Conservation (phyloP, 805 yeast species). For the Wickerhamomyces rabaulensis region DNA sequence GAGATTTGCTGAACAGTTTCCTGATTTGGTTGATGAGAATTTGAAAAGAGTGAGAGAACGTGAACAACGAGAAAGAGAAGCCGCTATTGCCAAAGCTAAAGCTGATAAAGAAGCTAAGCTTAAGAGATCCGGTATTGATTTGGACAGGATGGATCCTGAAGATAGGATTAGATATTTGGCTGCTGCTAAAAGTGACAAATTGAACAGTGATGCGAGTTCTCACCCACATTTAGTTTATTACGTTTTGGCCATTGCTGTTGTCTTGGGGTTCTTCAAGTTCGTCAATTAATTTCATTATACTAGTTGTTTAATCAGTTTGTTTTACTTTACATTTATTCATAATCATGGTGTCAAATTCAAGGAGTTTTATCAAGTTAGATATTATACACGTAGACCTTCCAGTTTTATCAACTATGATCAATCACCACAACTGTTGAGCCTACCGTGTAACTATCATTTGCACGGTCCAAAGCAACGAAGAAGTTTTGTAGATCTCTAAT, state of each 20-base stretch:
- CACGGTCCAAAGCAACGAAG: not conserved
- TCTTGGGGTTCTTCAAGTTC: slow-evolving; percentile 19
- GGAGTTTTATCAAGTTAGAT: not conserved
- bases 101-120: slow-evolving; percentile 20
- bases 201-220: slow-evolving; percentile 1
- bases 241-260: slow-evolving; percentile 29
- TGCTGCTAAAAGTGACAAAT: slow-evolving; percentile 13
- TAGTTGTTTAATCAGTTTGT: not conserved
- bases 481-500: not conserved
- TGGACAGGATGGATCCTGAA: slow-evolving; percentile 41
- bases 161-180: slow-evolving; percentile 51
- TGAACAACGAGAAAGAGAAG: slow-evolving; percentile 10
- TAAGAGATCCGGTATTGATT: slow-evolving; percentile 34
- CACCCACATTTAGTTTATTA: slow-evolving; percentile 22
- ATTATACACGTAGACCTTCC: no score
- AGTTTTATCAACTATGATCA: not conserved
- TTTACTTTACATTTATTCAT: not conserved
- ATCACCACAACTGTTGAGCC: not conserved
- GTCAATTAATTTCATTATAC: slow-evolving; percentile 6
- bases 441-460: not conserved
- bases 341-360: not conserved
- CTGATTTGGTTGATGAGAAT: slow-evolving; percentile 49
- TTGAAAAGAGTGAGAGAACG: slow-evolving; percentile 20
- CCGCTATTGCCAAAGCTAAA: slow-evolving; percentile 5
- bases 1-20: slow-evolving; percentile 59